Conservation (phyloP, 2,329 filamentous ascomycete species). For the Ambrosiella xylebori region DNA sequence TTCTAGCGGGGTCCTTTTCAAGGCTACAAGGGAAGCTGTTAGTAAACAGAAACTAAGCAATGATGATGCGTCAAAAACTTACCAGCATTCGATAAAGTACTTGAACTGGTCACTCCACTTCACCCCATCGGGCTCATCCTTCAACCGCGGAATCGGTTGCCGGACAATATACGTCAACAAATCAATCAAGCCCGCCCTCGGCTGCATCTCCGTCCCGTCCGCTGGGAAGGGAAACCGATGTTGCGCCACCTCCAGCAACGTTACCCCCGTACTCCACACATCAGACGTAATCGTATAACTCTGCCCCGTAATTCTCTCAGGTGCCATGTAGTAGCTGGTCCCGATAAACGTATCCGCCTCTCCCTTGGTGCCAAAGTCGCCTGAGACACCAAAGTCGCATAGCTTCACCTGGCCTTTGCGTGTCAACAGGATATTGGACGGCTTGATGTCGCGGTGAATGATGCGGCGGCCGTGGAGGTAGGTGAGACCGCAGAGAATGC, state of each 20-base stretch:
- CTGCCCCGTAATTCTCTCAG: slow-evolving; percentile 91
- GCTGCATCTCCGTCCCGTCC: slow-evolving; percentile 89
- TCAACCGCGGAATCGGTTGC: slow-evolving; percentile 85
- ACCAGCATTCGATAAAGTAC: slow-evolving; percentile 99
- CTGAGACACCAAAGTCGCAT: slow-evolving; percentile 94
- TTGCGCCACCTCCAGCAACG: slow-evolving; percentile 95
- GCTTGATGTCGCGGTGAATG: slow-evolving; percentile 97
- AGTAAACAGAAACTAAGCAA: slow-evolving; percentile 21
- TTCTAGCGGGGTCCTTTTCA: slow-evolving; percentile 74
- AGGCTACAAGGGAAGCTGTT: slow-evolving; percentile 37
- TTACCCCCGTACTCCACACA: slow-evolving; percentile 95
- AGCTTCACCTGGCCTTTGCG: slow-evolving; percentile 89
- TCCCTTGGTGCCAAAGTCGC: slow-evolving; percentile 95
- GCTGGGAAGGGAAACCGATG: slow-evolving; percentile 97
- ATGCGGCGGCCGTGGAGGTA: slow-evolving; percentile 94
- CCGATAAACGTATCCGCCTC: slow-evolving; percentile 98
- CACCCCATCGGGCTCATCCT: slow-evolving; percentile 84
- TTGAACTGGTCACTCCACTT: slow-evolving; percentile 97
- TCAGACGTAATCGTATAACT: slow-evolving; percentile 97
- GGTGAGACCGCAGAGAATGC: slow-evolving; percentile 79
- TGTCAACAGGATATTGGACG: slow-evolving; percentile 88
- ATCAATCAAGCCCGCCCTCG: slow-evolving; percentile 81
- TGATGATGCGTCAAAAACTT: slow-evolving; percentile 25
- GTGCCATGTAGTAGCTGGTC: slow-evolving; percentile 98
- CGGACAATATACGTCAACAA: slow-evolving; percentile 93